Conservation (phyloP, 805 yeast genomes). For the Wickerhamia fluorescens region DNA sequence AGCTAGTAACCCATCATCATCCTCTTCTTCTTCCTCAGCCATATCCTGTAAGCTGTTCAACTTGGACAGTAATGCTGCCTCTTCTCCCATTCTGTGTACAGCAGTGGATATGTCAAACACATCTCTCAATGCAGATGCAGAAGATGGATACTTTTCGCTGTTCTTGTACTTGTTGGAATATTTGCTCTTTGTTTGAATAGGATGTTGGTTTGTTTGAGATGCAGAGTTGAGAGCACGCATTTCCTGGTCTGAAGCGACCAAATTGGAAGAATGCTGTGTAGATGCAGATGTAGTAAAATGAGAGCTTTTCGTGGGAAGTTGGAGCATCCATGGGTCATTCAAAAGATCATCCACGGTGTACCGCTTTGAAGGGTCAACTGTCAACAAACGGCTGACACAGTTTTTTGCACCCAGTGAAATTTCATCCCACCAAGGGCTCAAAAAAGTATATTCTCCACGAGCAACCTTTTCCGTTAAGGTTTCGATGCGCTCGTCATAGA, state of each 20-base stretch:
- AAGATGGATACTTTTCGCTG: slow-evolving; percentile 50
- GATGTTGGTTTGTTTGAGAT: slow-evolving; percentile 16
- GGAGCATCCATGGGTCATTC: slow-evolving; percentile 66
- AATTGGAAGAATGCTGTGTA: slow-evolving; percentile 1
- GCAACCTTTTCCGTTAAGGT: slow-evolving; percentile 72
- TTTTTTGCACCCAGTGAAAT: slow-evolving; percentile 62
- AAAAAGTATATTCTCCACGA: slow-evolving; percentile 67
- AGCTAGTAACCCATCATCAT: slow-evolving; percentile 12
- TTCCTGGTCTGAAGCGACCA: slow-evolving; percentile 1
- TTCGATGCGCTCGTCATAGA: slow-evolving; percentile 78
- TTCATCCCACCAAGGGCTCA: slow-evolving; percentile 89
- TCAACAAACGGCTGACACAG: slow-evolving; percentile 58
- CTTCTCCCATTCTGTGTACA: slow-evolving; percentile 75
- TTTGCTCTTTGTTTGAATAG: slow-evolving; percentile 13
- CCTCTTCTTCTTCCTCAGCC: slow-evolving; percentile 35
- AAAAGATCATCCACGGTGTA: slow-evolving; percentile 68
- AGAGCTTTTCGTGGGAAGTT: slow-evolving; percentile 1
- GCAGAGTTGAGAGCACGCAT: too few relatives aligned
- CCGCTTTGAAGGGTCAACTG: slow-evolving; percentile 63
- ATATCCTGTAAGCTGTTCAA: slow-evolving; percentile 15
- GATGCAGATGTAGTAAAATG: slow-evolving; percentile 1
- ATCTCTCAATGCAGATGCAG: slow-evolving; percentile 75
- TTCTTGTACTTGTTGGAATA: slow-evolving; percentile 20
- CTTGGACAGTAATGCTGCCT: slow-evolving; percentile 32
- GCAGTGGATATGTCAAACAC: slow-evolving; percentile 85